Percentiles rank a stretch among this genome's conserved stretches.
Evolutionary conservation across 768 basidiomycete genomes (phyloP).

Genomic region (Lactarius quietus): DNA sequence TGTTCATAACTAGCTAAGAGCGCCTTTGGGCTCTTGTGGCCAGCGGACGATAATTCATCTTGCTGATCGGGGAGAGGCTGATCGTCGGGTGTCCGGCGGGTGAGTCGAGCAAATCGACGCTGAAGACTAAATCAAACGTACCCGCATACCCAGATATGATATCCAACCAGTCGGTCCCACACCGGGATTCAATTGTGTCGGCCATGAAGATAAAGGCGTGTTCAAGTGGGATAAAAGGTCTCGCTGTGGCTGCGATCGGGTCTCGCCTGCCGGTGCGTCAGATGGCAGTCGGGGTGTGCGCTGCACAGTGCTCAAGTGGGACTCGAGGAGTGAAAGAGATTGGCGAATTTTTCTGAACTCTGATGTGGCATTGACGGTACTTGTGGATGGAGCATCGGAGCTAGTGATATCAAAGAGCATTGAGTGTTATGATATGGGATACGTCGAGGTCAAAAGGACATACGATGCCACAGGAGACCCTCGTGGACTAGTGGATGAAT

Average conservation of each 20-base stretch:
- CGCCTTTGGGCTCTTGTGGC: slow-evolving; percentile 11
- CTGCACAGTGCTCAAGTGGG: slow-evolving; percentile 18
- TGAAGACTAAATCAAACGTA: slow-evolving; percentile 3
- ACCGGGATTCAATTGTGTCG: slow-evolving; percentile 19
- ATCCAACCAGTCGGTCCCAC: slow-evolving; percentile 25
- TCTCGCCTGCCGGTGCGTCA: not conserved
- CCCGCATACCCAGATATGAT: slow-evolving; percentile 25
- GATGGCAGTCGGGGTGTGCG: not conserved
- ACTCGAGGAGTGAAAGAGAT: slow-evolving; percentile 26
- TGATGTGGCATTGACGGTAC: slow-evolving; percentile 22
- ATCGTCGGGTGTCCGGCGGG: not conserved
- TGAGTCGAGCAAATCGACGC: not conserved
- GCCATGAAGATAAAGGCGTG: slow-evolving; percentile 20
- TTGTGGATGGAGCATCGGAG: slow-evolving; percentile 6
- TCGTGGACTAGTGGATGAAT: slow-evolving; percentile 20
- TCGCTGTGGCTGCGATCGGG: slow-evolving; percentile 9
- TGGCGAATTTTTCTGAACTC: slow-evolving; percentile 26
- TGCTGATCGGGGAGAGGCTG: slow-evolving; percentile 22
- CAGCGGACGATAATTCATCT: slow-evolving; percentile 11
- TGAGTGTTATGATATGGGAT: too few species aligned
- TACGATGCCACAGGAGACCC: slow-evolving; percentile 19
- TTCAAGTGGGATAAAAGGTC: slow-evolving; percentile 15
- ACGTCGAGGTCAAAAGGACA: not conserved
- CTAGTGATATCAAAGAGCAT: not conserved
- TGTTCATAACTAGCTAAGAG: slow-evolving; percentile 20